Evolutionary conservation across 2,329 filamentous ascomycete species (phyloP).

Genomic region (Arthrobotrys pseudoclavata): DNA sequence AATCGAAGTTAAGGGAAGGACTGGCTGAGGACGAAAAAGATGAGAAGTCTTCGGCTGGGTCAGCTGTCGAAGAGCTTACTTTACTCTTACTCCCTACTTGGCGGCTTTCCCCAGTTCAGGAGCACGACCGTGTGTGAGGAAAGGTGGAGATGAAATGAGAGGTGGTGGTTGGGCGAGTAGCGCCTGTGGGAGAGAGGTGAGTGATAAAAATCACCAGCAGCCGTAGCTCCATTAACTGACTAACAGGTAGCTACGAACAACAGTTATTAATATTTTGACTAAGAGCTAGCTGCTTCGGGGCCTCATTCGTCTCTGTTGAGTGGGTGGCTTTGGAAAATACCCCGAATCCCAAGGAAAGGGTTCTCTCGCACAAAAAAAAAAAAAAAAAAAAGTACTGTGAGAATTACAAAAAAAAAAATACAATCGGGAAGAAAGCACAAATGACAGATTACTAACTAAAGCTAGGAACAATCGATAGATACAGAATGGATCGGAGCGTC

Average conservation of each 20-base stretch:
- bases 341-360: constrained; percentile 37
- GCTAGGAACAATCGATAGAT: background rate
- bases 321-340: constrained; percentile 48
- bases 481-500: background rate
- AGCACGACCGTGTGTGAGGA: constrained; percentile 55
- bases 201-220: constrained; percentile 53
- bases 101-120: constrained; percentile 44
- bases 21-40: background rate
- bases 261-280: constrained; percentile 23
- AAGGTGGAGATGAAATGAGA: constrained; percentile 56
- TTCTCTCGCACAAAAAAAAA: constrained; percentile 1
- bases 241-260: background rate
- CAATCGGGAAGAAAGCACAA: constrained; percentile 19
- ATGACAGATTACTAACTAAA: background rate
- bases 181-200: constrained; percentile 46
- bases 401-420: background rate
- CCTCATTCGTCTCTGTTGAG: constrained; percentile 27
- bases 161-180: constrained; percentile 50
- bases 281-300: constrained; percentile 35
- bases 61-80: constrained; percentile 60
- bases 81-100: constrained; percentile 35
- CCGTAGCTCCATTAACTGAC: constrained; percentile 3
- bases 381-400: background rate
- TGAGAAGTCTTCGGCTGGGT: constrained; percentile 51
- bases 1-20: constrained; percentile 23